These are phyloP conservation scores for Forsythia suspensa DNA, from an alignment of 257 asterid genomes.

Conservation along the genomic window DNA sequence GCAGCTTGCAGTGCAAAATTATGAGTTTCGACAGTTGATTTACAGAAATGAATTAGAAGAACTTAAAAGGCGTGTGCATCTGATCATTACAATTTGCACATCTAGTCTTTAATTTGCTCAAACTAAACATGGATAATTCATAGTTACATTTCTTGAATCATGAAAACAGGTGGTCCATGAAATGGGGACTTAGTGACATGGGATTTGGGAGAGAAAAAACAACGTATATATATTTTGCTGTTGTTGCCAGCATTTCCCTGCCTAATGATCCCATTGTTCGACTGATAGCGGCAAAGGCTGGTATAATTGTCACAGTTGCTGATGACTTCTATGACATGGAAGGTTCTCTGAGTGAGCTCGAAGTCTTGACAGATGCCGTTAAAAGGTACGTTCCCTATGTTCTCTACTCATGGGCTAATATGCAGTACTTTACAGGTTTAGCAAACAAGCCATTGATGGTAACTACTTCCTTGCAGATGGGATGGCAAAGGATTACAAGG, in stretches of 20 bases:
- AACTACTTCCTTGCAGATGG: constrained; percentile 44
- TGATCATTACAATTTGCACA: background rate
- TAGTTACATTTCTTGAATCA: background rate
- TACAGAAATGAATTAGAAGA: constrained; percentile 53
- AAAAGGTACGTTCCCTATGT: constrained; percentile 26
- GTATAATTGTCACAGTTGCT: constrained; percentile 48
- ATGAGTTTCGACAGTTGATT: constrained; percentile 41
- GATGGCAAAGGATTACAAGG: constrained; percentile 49
- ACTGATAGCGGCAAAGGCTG: constrained; percentile 41
- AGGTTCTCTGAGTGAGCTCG: constrained; percentile 41
- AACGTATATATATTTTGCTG: constrained; percentile 41
- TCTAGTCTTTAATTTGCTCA: background rate
- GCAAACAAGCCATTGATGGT: background rate
- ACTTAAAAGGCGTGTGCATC: constrained; percentile 39
- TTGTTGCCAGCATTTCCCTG: constrained; percentile 41
- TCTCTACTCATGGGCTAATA: background rate
- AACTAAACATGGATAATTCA: background rate
- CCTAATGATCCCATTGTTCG: constrained; percentile 42
- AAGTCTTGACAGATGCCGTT: constrained; percentile 48
- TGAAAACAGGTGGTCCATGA: constrained; percentile 50
- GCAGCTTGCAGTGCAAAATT: constrained; percentile 56
- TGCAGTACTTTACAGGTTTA: background rate
- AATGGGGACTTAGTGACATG: constrained; percentile 48
- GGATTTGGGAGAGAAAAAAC: constrained; percentile 80
- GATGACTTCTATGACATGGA: constrained; percentile 67